Conservation (phyloP, 345 rosid species). For the Murraya koenigii region DNA sequence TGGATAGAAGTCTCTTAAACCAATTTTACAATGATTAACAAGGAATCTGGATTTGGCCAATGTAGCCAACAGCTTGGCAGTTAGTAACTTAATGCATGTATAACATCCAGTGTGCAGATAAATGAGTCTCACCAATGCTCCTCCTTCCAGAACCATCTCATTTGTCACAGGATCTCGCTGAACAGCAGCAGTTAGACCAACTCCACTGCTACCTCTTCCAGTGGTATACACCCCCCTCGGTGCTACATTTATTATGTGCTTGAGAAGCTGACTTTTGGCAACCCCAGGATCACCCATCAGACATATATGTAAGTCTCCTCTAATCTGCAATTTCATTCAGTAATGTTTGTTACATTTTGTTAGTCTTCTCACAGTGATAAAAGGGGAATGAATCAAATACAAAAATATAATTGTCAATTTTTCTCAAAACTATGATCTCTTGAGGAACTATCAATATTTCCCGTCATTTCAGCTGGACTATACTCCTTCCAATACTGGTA, state of each 20-base stretch:
- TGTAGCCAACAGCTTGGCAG: background rate
- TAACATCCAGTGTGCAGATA: background rate
- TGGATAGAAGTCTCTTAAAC: background rate
- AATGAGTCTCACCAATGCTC: constrained; percentile 75
- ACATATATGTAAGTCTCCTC: constrained; percentile 95
- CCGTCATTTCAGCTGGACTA: background rate
- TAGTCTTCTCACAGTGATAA: background rate
- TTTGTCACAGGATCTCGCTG: constrained; percentile 95
- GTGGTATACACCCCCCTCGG: constrained; percentile 96
- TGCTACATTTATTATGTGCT: constrained; percentile 94
- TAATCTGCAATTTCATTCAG: constrained; percentile 54
- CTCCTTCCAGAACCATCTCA: constrained; percentile 98
- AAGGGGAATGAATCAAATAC: background rate
- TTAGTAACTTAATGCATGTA: background rate
- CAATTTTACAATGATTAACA: constrained; percentile 2
- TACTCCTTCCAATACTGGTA: background rate
- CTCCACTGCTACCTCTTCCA: constrained; percentile 97
- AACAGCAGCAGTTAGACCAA: constrained; percentile 98
- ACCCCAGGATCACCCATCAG: constrained; percentile 99
- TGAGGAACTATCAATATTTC: background rate
- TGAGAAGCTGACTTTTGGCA: constrained; percentile 99
- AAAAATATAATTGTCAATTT: background rate
- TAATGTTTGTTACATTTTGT: background rate
- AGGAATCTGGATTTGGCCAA: constrained; percentile 5
- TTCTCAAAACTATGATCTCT: background rate